Base-by-base conservation (phyloP, 148 eudicot genomes). In the Vaccinium macrocarpon region DNA sequence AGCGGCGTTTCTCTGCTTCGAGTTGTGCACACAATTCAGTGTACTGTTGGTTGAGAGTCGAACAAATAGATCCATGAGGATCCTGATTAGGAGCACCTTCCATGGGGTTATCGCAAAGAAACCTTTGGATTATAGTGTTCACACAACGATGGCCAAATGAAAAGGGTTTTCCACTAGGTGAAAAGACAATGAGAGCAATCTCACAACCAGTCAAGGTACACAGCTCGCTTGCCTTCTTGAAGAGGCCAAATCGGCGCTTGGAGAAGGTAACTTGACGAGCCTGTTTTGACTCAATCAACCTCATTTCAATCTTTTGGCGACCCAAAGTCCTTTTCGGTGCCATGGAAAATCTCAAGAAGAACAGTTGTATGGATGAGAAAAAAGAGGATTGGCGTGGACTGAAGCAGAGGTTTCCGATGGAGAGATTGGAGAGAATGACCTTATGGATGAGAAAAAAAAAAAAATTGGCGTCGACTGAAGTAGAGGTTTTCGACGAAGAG, bases 191-290 rank as follows among this genome's bases (percentile, higher is more conserved):
- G 3, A 84, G 5, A 2, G 49, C 86, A 38, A 80, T 14, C 38
- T 78, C 75, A 21, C 64, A 70, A 0, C 68, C 82, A 2, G 82
- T 78, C 82, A 78, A 66, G 42, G 55, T 79, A 13, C 76, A 84
- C 0, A 84, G 16, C 76, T 84, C 86, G 12, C 55, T 62, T 1
- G 82, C 76, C 62, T 84, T 84, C 82, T 78, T 84, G 78, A 84
- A 84, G 15, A 84, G 62, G 48, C 86, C 82, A 29, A 35, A 59
- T 12, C 82, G 61, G 35, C 86, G 86, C 76, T 84, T 84, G 1
- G 86, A 84, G 82, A 84, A 84, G 27, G 86, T 8, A 53, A 84
- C 77, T 66, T 78, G 86, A 18, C 64, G 82, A 50, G 76, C 81
- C 32, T 14, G 19, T 46, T 42, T 70, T 0, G 76, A 75, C 42